Conservation (phyloP, 176 grass and related monocot species). For the Cocos nucifera region DNA sequence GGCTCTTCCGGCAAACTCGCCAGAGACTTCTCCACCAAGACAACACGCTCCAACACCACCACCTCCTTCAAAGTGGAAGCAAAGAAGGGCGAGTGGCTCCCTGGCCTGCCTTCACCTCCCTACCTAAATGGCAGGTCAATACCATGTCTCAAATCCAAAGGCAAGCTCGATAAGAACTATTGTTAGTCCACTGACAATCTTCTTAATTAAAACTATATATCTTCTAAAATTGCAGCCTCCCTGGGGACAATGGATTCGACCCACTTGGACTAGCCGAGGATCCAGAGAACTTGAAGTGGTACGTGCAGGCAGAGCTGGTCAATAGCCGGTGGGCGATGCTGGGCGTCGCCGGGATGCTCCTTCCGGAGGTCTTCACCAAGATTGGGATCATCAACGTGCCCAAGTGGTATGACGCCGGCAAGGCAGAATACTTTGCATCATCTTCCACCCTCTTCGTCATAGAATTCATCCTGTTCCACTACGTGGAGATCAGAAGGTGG, state of each 20-base stretch:
- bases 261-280: constrained; percentile 71
- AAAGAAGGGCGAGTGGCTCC: constrained; percentile 77
- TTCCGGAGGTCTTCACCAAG: constrained; percentile 75
- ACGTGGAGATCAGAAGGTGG: constrained; percentile 80
- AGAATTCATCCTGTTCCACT: constrained; percentile 83
- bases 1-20: constrained; percentile 1
- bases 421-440: constrained; percentile 69
- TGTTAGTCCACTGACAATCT: background rate
- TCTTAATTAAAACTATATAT: no score
- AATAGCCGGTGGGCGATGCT: constrained; percentile 91
- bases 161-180: background rate
- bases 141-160: background rate
- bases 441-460: constrained; percentile 76
- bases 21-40: background rate
- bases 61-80: constrained; percentile 51
- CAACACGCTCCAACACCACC: constrained; percentile 8
- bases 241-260: constrained; percentile 74
- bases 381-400: constrained; percentile 51
- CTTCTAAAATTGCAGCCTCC: constrained; percentile 22
- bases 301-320: constrained; percentile 80
- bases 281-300: constrained; percentile 85
- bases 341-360: constrained; percentile 74
- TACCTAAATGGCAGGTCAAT: constrained; percentile 68
- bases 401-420: constrained; percentile 82
- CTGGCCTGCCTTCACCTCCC: constrained; percentile 53